Evolutionary conservation across 2,329 filamentous ascomycete genomes (phyloP).

Genomic region (Stagonosporopsis tanaceti): DNA sequence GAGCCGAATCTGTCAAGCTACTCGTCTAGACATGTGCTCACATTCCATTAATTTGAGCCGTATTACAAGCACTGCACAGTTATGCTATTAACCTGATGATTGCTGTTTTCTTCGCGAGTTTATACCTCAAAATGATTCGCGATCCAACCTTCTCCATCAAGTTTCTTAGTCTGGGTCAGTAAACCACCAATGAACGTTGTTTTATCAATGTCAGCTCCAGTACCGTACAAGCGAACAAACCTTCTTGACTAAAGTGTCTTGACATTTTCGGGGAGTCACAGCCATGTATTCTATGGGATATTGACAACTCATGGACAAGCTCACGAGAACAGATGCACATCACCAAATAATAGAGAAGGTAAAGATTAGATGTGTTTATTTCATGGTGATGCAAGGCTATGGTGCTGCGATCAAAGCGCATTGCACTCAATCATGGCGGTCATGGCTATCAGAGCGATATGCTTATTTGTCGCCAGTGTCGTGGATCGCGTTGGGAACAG

Average conservation of each 20-base stretch:
- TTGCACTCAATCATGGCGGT: constrained; percentile 5
- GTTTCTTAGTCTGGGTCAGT: too few relatives aligned
- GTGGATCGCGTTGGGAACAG: constrained; percentile 55
- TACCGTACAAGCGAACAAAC: neutral
- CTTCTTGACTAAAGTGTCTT: too few relatives aligned
- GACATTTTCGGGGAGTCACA: too few relatives aligned
- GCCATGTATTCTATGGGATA: too few relatives aligned
- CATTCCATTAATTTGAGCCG: neutral
- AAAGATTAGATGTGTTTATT: neutral
- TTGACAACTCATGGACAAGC: too few relatives aligned
- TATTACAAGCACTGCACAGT: neutral
- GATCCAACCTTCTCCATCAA: neutral
- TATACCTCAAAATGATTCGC: neutral
- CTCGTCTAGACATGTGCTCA: neutral
- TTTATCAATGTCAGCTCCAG: neutral
- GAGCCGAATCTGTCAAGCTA: neutral
- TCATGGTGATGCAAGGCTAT: neutral
- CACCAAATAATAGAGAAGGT: neutral
- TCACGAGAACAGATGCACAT: too few relatives aligned
- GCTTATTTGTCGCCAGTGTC: constrained; percentile 46
- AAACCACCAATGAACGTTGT: neutral
- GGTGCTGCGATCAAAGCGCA: constrained; percentile 8
- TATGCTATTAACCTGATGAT: neutral
- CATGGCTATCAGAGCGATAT: neutral
- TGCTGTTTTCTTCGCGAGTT: neutral